These are phyloP conservation scores for Alternaria postmessia DNA, from an alignment of 2,329 filamentous ascomycete genomes.

Conservation along the genomic window DNA sequence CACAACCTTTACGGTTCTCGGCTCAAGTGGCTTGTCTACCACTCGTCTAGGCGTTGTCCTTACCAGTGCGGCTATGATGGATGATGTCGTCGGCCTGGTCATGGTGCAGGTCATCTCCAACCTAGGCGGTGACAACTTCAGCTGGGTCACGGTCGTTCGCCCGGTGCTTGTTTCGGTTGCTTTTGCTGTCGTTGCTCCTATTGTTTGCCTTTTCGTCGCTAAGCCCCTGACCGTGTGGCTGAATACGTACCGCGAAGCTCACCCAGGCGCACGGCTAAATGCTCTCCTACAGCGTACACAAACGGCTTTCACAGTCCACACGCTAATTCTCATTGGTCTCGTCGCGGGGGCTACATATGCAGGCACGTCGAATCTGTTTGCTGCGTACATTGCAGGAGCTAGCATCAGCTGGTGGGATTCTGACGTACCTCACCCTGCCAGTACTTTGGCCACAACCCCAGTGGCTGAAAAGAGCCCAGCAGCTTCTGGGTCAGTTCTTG, in stretches of 20 bases:
- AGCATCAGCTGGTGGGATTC: constrained; percentile 67
- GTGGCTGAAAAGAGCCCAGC: not conserved
- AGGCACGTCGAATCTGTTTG: constrained; percentile 69
- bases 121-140: constrained; percentile 59
- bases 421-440: constrained; percentile 40
- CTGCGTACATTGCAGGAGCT: constrained; percentile 67
- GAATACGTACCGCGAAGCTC: constrained; percentile 41
- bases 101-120: constrained; percentile 80
- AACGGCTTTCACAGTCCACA: constrained; percentile 59
- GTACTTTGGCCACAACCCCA: not conserved
- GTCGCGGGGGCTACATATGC: constrained; percentile 65
- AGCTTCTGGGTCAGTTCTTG: not conserved
- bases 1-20: constrained; percentile 71
- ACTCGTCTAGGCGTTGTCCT: constrained; percentile 69
- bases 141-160: constrained; percentile 56
- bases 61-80: constrained; percentile 78
- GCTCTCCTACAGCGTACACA: constrained; percentile 39
- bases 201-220: constrained; percentile 57
- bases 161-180: constrained; percentile 63
- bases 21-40: constrained; percentile 65
- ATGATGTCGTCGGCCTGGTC: constrained; percentile 79
- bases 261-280: constrained; percentile 29
- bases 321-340: constrained; percentile 58
- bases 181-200: constrained; percentile 60
- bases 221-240: constrained; percentile 53